phyloP scores from a whole-genome alignment of 164 flowering plant genomes.

The Annona squamosa region DNA sequence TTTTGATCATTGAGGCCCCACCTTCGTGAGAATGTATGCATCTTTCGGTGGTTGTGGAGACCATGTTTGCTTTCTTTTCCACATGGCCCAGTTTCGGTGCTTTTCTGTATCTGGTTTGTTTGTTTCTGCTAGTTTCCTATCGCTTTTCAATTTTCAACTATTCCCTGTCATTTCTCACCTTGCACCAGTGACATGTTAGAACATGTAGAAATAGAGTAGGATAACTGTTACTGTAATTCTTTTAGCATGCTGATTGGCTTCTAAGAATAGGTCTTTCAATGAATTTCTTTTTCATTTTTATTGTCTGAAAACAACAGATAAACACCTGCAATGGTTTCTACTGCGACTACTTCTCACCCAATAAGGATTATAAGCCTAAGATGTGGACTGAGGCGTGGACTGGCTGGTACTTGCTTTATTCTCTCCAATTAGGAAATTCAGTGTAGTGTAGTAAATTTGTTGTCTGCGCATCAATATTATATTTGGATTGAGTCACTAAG shows the following conservation, averaged over 20 bases:
- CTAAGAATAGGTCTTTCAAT: not conserved
- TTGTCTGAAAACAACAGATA: constrained; percentile 39
- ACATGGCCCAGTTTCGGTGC: constrained; percentile 2
- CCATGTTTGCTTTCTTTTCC: not conserved
- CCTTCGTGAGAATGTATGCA: not conserved
- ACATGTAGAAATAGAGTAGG: not conserved
- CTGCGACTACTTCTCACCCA: constrained; percentile 88
- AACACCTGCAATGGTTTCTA: constrained; percentile 95
- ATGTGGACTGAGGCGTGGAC: constrained; percentile 99
- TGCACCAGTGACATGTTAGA: not conserved
- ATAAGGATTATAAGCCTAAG: constrained; percentile 82
- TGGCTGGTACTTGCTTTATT: constrained; percentile 62
- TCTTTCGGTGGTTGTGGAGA: not conserved
- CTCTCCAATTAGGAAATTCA: not conserved
- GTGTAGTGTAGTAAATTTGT: not conserved
- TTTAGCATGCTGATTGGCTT: not conserved
- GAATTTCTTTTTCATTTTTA: constrained; percentile 7
- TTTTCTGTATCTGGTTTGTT: constrained; percentile 1
- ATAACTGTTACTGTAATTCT: not conserved
- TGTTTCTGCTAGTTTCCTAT: not conserved
- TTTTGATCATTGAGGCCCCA: constrained; percentile 22
- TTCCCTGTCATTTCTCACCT: not conserved
- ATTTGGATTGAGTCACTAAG: too few species aligned
- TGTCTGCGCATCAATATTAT: too few species aligned
- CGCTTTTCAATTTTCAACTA: not conserved